Percentiles rank a stretch among this genome's conserved stretches.
These are phyloP conservation scores for Paramecium biaurelia DNA, from an alignment of 73 alveolate species.

Conservation along the genomic window DNA sequence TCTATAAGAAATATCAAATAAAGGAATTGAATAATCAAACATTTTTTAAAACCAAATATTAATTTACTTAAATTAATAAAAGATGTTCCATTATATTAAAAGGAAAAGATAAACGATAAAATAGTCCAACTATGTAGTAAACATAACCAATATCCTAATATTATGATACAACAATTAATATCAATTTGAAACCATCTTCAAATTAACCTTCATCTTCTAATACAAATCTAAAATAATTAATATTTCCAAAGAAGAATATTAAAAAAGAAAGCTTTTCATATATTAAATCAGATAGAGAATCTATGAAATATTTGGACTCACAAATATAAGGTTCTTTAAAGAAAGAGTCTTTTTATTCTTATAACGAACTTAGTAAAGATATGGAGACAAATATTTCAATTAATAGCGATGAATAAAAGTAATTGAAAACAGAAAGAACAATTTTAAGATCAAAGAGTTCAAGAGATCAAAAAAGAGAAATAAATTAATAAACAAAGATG, in stretches of 20 bases:
- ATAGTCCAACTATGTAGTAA: not conserved
- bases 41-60: not conserved
- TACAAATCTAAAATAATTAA: not conserved
- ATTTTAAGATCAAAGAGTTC: not conserved
- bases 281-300: constrained; percentile 21
- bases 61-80: not conserved
- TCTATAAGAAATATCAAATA: not conserved
- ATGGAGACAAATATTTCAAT: not conserved
- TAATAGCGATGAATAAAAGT: not conserved
- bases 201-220: not conserved
- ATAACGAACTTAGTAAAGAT: not conserved
- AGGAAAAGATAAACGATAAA: not conserved
- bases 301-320: not conserved
- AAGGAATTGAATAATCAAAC: not conserved
- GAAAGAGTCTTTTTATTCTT: constrained; percentile 5
- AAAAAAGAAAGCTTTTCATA: constrained; percentile 30
- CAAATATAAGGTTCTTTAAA: not conserved
- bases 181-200: not conserved
- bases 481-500: not conserved
- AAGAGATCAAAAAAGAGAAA: not conserved
- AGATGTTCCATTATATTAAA: not conserved
- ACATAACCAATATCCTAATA: not conserved
- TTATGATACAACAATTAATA: constrained; percentile 1
- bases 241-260: not conserved
- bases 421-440: not conserved